Evolutionary conservation across 2,329 filamentous ascomycete genomes (phyloP).

Genomic region (Ophiosphaerella herpotricha): DNA sequence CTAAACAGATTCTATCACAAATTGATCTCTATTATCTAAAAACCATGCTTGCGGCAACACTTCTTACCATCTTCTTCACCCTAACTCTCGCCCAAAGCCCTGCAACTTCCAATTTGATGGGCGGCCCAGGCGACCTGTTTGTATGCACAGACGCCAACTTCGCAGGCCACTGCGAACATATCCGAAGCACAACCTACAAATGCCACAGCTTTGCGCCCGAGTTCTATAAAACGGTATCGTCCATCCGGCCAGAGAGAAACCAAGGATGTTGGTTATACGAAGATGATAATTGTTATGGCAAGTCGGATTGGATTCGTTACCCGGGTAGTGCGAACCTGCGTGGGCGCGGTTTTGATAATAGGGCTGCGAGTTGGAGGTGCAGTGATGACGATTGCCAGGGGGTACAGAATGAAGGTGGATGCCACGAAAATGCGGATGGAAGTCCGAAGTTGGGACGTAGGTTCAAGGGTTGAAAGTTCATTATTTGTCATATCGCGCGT

Average conservation of each 20-base stretch:
- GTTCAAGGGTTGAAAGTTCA: not conserved
- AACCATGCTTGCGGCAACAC: too few relatives aligned
- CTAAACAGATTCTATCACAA: too few relatives aligned
- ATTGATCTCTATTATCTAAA: too few relatives aligned
- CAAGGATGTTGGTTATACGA: constrained; percentile 6
- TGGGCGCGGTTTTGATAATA: constrained; percentile 11
- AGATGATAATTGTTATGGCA: constrained; percentile 4
- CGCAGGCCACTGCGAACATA: constrained; percentile 2
- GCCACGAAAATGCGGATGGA: not conserved
- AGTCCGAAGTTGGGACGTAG: not conserved
- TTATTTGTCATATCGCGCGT: too few relatives aligned
- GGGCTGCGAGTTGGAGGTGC: constrained; percentile 9
- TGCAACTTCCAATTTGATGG: too few relatives aligned
- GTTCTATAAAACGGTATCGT: not conserved
- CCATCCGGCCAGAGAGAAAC: constrained; percentile 1
- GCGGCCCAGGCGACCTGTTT: constrained; percentile 5
- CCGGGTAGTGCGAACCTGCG: constrained; percentile 11
- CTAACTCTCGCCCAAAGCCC: too few relatives aligned
- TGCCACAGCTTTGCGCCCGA: constrained; percentile 1
- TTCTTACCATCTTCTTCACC: too few relatives aligned
- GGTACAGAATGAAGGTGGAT: not conserved
- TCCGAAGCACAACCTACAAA: not conserved
- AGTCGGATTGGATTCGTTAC: constrained; percentile 1
- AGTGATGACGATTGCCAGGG: constrained; percentile 5
- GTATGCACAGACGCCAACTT: constrained; percentile 3